A percentile compares a stretch with the other conserved stretches of the same genome.
Conservation (phyloP, 352 stramenopile species). For the Pythium sp. region DNA sequence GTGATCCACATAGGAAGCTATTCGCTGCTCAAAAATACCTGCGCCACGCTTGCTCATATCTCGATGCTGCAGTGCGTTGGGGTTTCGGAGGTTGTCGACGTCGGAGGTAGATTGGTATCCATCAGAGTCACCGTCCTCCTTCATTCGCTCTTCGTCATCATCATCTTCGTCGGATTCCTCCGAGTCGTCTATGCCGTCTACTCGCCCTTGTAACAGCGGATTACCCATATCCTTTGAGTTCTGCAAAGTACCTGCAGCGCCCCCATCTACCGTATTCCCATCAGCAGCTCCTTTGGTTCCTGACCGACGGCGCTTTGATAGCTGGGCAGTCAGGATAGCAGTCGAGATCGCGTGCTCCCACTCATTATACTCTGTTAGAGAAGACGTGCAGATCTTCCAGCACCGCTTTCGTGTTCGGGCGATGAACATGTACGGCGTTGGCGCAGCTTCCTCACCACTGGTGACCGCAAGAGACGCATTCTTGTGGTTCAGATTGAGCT, state of each 20-base stretch:
- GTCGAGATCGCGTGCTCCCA: constrained; percentile 80
- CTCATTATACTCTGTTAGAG: constrained; percentile 52
- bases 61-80: neutral
- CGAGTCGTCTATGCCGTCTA: constrained; percentile 9
- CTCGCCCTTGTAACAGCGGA: constrained; percentile 5
- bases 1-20: neutral
- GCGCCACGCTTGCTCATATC: neutral
- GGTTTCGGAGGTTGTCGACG: neutral
- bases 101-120: constrained; percentile 11
- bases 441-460: constrained; percentile 54
- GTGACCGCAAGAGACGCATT: constrained; percentile 63
- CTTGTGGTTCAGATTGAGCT: constrained; percentile 65
- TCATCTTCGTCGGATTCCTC: constrained; percentile 43
- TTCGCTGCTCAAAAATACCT: neutral
- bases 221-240: constrained; percentile 7
- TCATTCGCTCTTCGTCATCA: constrained; percentile 28
- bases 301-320: constrained; percentile 34
- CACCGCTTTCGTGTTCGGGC: constrained; percentile 59
- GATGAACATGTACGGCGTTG: constrained; percentile 67
- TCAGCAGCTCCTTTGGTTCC: constrained; percentile 27
- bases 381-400: constrained; percentile 69
- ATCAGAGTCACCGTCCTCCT: constrained; percentile 33
- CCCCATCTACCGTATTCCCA: neutral
- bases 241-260: neutral
- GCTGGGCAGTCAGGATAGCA: constrained; percentile 53